Base-by-base conservation (phyloP, 257 asterid genomes). In the Mentha longifolia region DNA sequence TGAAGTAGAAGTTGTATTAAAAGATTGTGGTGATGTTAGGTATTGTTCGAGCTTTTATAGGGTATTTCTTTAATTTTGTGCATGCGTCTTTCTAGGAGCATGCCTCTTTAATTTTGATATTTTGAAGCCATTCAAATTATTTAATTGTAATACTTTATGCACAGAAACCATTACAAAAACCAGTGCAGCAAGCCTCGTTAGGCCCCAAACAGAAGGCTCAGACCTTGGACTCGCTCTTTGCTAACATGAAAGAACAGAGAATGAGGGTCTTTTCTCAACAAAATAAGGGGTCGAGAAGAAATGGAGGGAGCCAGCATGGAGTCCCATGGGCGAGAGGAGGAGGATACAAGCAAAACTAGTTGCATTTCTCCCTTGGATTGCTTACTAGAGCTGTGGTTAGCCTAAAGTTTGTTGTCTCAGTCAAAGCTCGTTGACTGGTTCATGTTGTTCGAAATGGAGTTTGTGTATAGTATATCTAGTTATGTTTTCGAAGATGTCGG, bases 241-340 rank as follows among this genome's bases (percentile, higher is more conserved):
- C 96, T 45, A 85, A 86, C 87, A 94, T 94, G 97, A 89, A 89
- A 80, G 94, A 89, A 76, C 87, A 87, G 49, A 89, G 96, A 69
- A 85, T 83, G 92, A 85, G 79, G 76, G 73, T 62, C 17, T 60
- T 74, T 19, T 79, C 92, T 30, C 88, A 68, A 43, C 87, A 76
- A 73, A 79, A 68, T 12, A 81, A 77, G 10, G 77, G 62, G 8
- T 47, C 77, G 22, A 84, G 84, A 77, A 85, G 92, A 84, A 87
- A 81, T 19, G 91, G 84, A 22, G 85, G 85, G n/a, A 74, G 84
- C 43, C 92, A 73, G 65, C 85, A 37, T 54, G 64, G 77, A 30
- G 86, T 76, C 63, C 97, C 95, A 41, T 91, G 97, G 97, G 88
- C 85, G 46, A 87, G 95, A 67, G 39, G 47, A 67, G 39, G 47